Base-by-base conservation (phyloP, 2,329 filamentous ascomycete species). In the Colletotrichum sp. region DNA sequence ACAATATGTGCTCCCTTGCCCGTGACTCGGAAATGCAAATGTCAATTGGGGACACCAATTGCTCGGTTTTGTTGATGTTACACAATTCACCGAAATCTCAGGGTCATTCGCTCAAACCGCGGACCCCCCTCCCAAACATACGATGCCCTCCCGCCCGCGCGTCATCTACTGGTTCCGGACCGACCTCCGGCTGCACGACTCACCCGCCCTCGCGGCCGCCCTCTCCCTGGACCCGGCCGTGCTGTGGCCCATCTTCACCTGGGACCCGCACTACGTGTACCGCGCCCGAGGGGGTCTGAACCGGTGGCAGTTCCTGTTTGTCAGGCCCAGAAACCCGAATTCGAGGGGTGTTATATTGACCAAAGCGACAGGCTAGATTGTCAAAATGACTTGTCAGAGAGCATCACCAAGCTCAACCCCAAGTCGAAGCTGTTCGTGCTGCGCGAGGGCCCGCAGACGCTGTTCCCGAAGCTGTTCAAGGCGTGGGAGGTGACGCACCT, bases 91-190 rank as follows among this genome's bases (percentile, higher is more conserved):
- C 57, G 18, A 28, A n/a, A 28, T 30, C 21, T 7, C 30, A 21
- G n/a, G 4, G 21, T 36, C 30, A 15, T 26, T 36, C 34, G n/a
- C 60, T 24, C n/a, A 28, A 9, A 13, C 32, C n/a, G 7, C 60
- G n/a, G n/a, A 7, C 32, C 13, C n/a, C 60, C 18, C 30, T 39
- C 60, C 18, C 3, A 32, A 61, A 61, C 34, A 52, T 52, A 72
- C 52, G 24, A 67, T 72, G 73, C 26, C 70, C 24, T 9, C 73
- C 52, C 26, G 67, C 60, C 75, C 77, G 15, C 77, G 77, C 18
- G 93, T 95, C 3, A 89, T 95, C 39, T 95, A 94, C 82, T 95
- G 94, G 94, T 95, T 95, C 80, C 91, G 94, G 71, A 96, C 94
- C 7, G 94, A 96, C 81, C 87, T 96, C 13, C 92, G 94, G 24